phyloP scores from a whole-genome alignment of 768 basidiomycete species.

The Ramaria sp. region DNA sequence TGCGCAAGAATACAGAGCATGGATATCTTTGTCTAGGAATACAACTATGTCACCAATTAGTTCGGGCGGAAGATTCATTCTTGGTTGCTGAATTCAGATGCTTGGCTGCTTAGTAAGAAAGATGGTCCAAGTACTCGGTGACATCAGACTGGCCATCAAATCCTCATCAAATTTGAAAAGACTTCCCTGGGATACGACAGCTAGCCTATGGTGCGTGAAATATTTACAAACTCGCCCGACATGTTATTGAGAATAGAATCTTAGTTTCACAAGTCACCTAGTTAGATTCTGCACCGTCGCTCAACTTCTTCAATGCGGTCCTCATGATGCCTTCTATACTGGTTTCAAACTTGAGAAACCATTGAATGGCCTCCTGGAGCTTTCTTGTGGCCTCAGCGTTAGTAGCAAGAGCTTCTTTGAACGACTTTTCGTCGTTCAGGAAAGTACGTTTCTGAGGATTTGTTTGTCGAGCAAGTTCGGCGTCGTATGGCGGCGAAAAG shows the following conservation, averaged over 20 bases:
- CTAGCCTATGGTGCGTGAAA: too few relatives aligned
- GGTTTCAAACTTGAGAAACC: slow-evolving; percentile 25
- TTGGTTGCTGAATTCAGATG: too few relatives aligned
- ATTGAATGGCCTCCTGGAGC: slow-evolving; percentile 32
- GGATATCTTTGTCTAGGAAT: slow-evolving; percentile 24
- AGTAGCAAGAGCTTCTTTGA: slow-evolving; percentile 25
- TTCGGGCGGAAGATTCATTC: slow-evolving; percentile 20
- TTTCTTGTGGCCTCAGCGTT: slow-evolving; percentile 33
- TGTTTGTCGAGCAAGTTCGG: background rate
- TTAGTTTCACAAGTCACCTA: background rate
- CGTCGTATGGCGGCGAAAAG: background rate
- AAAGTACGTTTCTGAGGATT: slow-evolving; percentile 23
- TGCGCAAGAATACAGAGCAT: slow-evolving; percentile 29
- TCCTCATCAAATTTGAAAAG: too few relatives aligned
- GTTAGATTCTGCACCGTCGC: background rate
- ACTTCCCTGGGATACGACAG: too few relatives aligned
- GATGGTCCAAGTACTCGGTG: background rate
- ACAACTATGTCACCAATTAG: slow-evolving; percentile 20
- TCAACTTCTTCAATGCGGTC: slow-evolving; percentile 2
- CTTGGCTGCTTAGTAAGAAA: background rate
- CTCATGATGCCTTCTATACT: slow-evolving; percentile 30
- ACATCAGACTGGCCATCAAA: too few relatives aligned
- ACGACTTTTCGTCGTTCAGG: slow-evolving; percentile 21
- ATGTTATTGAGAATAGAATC: too few relatives aligned
- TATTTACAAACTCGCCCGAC: too few relatives aligned